Conservation (phyloP, 768 basidiomycete species). For the Tephrocybe rancida region DNA sequence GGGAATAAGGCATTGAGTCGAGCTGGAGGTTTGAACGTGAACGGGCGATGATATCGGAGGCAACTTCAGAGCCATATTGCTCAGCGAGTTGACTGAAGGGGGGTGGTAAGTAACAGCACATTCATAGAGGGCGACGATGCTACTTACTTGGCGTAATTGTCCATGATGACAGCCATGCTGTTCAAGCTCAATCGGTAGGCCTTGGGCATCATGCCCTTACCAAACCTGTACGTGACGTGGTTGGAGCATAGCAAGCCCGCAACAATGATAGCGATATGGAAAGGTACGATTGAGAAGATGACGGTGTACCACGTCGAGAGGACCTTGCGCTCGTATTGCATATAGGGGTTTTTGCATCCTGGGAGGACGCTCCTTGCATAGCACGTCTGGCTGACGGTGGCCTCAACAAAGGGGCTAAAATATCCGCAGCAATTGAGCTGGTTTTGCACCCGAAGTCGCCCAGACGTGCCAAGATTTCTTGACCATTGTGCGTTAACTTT, state of each 20-base stretch:
- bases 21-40: constrained; percentile 57
- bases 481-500: constrained; percentile 84
- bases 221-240: constrained; percentile 86
- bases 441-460: constrained; percentile 72
- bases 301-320: constrained; percentile 67
- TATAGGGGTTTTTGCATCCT: constrained; percentile 71
- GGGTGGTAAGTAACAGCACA: constrained; percentile 1
- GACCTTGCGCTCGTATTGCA: constrained; percentile 56
- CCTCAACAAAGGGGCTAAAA: constrained; percentile 79
- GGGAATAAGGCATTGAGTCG: constrained; percentile 26
- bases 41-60: constrained; percentile 56
- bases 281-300: constrained; percentile 67
- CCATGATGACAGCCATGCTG: constrained; percentile 84
- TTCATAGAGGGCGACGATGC: neutral
- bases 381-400: constrained; percentile 73
- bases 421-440: constrained; percentile 81
- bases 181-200: constrained; percentile 74
- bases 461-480: constrained; percentile 54
- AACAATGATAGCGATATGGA: constrained; percentile 67
- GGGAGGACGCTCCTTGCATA: constrained; percentile 71
- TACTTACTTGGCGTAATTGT: constrained; percentile 75
- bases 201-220: constrained; percentile 88
- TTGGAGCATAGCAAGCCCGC: constrained; percentile 72
- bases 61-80: constrained; percentile 69
- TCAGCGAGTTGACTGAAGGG: constrained; percentile 66